Conservation (phyloP, 1,139 yeast species). For the Pichia sp. region DNA sequence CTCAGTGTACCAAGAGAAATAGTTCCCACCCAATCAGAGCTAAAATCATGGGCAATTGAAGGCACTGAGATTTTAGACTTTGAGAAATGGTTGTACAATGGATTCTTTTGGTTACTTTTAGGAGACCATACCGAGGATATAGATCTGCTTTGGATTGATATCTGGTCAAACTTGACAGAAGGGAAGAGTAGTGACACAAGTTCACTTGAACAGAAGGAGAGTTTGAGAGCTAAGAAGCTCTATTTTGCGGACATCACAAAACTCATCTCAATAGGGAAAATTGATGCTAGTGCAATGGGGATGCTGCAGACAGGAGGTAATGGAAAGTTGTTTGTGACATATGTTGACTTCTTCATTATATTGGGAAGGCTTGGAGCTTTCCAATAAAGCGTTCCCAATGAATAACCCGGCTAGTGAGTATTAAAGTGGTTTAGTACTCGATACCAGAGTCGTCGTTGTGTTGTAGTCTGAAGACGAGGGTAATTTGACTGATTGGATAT, state of each 20-base stretch:
- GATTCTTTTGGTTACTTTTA: conserved; percentile 33
- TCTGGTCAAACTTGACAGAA: conserved; percentile 21
- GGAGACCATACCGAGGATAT: conserved; percentile 30
- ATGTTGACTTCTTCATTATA: conserved; percentile 37
- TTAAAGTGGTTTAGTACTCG: no score
- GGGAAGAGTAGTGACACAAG: no score
- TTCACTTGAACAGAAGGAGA: not conserved
- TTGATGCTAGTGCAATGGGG: conserved; percentile 30
- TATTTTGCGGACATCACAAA: conserved; percentile 32
- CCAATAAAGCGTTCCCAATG: no score
- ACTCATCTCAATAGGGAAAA: conserved; percentile 27
- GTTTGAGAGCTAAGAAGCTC: conserved; percentile 13
- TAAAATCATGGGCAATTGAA: conserved; percentile 23
- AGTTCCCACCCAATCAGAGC: conserved; percentile 19
- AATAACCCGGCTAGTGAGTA: no score
- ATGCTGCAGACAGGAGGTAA: conserved; percentile 38
- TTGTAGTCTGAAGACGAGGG: no score
- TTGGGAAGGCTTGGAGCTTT: conserved; percentile 38
- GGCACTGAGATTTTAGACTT: conserved; percentile 33
- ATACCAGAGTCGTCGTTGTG: no score
- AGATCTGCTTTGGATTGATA: conserved; percentile 34
- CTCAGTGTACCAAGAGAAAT: conserved; percentile 19
- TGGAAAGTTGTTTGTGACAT: conserved; percentile 27
- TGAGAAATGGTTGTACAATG: conserved; percentile 33
- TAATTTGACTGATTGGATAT: no score